Evolutionary conservation across 2,329 filamentous ascomycete species (phyloP).

Genomic region (Fusarium albidum): DNA sequence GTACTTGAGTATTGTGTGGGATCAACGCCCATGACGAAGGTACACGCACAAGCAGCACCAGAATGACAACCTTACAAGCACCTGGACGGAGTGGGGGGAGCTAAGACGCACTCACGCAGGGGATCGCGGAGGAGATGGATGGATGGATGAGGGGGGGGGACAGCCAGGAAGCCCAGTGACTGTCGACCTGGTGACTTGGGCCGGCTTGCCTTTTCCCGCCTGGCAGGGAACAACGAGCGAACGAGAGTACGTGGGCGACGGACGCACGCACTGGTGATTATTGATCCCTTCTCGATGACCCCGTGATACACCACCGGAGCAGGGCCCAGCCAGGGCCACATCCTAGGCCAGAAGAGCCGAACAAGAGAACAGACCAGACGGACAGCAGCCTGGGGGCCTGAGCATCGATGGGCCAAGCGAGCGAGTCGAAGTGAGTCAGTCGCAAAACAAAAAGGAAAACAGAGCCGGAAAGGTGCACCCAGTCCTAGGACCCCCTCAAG

Average conservation of each 20-base stretch:
- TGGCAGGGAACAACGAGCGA: constrained; percentile 5
- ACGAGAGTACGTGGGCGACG: constrained; percentile 15
- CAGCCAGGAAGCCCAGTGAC: not conserved
- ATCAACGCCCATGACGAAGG: constrained; percentile 14
- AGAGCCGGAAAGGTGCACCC: too few species aligned
- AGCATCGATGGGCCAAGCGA: too few species aligned
- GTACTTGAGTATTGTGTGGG: constrained; percentile 19
- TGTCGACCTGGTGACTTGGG: not conserved
- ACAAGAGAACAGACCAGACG: constrained; percentile 8
- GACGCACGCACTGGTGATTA: constrained; percentile 5
- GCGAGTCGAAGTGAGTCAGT: too few species aligned
- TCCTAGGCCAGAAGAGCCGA: constrained; percentile 7
- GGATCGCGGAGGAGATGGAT: constrained; percentile 17
- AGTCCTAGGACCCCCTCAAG: too few species aligned
- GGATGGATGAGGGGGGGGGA: not conserved
- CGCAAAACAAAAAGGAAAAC: too few species aligned
- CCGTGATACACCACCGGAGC: constrained; percentile 35
- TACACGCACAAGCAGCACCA: constrained; percentile 1
- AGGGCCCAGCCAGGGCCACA: constrained; percentile 9
- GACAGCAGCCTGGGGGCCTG: too few species aligned
- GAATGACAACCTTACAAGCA: constrained; percentile 25
- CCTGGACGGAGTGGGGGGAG: constrained; percentile 9
- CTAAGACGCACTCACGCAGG: constrained; percentile 33
- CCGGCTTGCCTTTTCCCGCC: not conserved
- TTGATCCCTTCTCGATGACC: constrained; percentile 26